Conservation (phyloP, 352 stramenopile genomes). For the Phytophthora ohioensis region DNA sequence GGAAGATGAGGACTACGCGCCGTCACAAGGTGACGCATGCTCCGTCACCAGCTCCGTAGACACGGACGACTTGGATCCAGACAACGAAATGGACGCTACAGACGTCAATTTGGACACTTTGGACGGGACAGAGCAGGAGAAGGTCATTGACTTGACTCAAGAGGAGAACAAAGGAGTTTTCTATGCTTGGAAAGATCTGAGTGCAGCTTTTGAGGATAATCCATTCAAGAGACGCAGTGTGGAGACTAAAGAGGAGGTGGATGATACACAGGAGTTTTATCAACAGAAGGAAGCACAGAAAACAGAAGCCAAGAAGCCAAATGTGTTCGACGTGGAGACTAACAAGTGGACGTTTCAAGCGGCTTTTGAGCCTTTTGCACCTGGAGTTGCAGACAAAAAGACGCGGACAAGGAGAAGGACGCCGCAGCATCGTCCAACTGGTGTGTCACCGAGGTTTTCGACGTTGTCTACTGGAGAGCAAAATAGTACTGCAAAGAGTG, state of each 20-base stretch:
- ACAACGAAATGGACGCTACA: conserved; percentile 17
- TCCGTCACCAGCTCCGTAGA: conserved; percentile 34
- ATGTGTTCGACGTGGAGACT: not conserved
- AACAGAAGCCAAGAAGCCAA: not conserved
- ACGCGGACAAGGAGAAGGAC: not conserved
- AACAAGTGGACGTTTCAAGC: conserved; percentile 5
- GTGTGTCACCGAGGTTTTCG: conserved; percentile 21
- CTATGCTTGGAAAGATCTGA: conserved; percentile 39
- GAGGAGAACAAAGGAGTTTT: conserved; percentile 7
- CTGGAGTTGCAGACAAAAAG: conserved; percentile 24
- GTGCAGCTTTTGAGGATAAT: conserved; percentile 29
- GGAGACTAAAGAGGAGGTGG: not conserved
- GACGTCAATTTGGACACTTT: conserved; percentile 4
- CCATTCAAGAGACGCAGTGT: conserved; percentile 37
- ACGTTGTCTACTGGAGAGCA: conserved; percentile 16
- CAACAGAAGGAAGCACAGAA: not conserved
- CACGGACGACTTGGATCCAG: conserved; percentile 38
- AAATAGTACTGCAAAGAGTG: not conserved
- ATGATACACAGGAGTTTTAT: not conserved
- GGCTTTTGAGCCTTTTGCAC: conserved; percentile 6
- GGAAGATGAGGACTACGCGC: conserved; percentile 43
- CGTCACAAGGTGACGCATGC: conserved; percentile 24
- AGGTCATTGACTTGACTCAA: conserved; percentile 27
- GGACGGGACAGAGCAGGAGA: conserved; percentile 11
- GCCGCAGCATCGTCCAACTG: conserved; percentile 12